These are phyloP conservation scores for Pseudogymnoascus sp. DNA, from an alignment of 2,329 filamentous ascomycete species.

Conservation along the genomic window DNA sequence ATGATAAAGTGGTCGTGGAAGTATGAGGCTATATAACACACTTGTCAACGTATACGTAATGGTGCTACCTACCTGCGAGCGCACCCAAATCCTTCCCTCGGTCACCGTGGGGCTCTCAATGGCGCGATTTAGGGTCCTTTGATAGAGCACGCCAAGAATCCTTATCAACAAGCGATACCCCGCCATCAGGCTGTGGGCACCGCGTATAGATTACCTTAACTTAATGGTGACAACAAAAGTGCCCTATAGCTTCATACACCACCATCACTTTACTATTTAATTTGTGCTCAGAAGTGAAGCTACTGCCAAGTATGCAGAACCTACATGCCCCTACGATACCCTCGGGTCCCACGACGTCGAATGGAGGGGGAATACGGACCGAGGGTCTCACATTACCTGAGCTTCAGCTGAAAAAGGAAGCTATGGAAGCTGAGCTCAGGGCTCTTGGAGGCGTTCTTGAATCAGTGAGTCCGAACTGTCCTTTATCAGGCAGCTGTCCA, in stretches of 20 bases:
- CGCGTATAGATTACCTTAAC: neutral
- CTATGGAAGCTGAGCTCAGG: conserved; percentile 76
- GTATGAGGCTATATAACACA: neutral
- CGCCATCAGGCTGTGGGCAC: conserved; percentile 3
- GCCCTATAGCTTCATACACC: neutral
- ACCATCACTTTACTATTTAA: neutral
- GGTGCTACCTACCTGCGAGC: neutral
- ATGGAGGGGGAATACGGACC: conserved; percentile 51
- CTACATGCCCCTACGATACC: conserved; percentile 63
- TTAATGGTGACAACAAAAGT: neutral
- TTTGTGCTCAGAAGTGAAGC: neutral
- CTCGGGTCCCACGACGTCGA: conserved; percentile 63
- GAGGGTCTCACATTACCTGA: conserved; percentile 63
- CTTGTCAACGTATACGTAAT: neutral
- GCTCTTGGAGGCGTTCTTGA: conserved; percentile 80
- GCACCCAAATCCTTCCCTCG: neutral
- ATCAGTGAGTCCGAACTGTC: conserved; percentile 50
- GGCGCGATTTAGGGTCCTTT: neutral
- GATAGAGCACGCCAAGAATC: neutral
- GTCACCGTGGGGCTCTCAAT: neutral
- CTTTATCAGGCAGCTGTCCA: neutral
- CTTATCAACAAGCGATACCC: conserved; percentile 3
- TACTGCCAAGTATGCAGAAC: conserved; percentile 48
- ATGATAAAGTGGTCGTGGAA: neutral
- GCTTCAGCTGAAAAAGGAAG: conserved; percentile 76